Evolutionary conservation across 2,329 filamentous ascomycete species (phyloP).

Genomic region (Blastomyces percursus): DNA sequence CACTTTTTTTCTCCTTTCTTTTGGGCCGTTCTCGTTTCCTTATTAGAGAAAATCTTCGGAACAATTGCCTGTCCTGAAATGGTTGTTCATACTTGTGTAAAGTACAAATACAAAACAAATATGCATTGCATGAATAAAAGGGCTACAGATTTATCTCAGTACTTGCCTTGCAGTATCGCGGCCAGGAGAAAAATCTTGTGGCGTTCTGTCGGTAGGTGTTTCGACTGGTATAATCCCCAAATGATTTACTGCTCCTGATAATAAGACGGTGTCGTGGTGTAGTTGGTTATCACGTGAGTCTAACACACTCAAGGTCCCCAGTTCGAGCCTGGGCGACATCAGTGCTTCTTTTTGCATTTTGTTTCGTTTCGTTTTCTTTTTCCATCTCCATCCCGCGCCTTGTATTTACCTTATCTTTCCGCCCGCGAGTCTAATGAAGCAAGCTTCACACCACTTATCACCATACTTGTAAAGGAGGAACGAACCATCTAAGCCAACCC

Average conservation of each 20-base stretch:
- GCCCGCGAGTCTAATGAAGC: no score
- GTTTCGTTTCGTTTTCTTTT: no score
- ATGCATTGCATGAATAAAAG: not conserved
- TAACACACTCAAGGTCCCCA: slow-evolving; percentile 12
- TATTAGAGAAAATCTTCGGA: not conserved
- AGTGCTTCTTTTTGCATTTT: not conserved
- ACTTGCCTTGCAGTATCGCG: not conserved
- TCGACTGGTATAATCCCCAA: not conserved
- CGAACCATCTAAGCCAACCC: no score
- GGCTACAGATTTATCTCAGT: not conserved
- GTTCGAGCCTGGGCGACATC: slow-evolving; percentile 11
- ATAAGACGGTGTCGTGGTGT: slow-evolving; percentile 8
- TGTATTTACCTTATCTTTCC: no score
- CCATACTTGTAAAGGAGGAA: no score
- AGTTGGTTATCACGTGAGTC: slow-evolving; percentile 12
- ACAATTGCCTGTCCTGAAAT: not conserved
- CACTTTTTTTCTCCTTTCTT: not conserved
- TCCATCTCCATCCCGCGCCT: no score
- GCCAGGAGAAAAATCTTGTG: no score
- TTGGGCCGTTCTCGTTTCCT: not conserved
- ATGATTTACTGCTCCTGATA: not conserved
- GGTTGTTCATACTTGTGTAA: not conserved
- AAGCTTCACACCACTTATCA: no score
- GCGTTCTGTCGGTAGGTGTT: no score
- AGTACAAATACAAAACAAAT: slow-evolving; percentile 1